Percentiles rank a stretch among this genome's conserved stretches.
These are phyloP conservation scores for Eucalyptus polyanthemos DNA, from an alignment of 345 rosid genomes.

Conservation along the genomic window DNA sequence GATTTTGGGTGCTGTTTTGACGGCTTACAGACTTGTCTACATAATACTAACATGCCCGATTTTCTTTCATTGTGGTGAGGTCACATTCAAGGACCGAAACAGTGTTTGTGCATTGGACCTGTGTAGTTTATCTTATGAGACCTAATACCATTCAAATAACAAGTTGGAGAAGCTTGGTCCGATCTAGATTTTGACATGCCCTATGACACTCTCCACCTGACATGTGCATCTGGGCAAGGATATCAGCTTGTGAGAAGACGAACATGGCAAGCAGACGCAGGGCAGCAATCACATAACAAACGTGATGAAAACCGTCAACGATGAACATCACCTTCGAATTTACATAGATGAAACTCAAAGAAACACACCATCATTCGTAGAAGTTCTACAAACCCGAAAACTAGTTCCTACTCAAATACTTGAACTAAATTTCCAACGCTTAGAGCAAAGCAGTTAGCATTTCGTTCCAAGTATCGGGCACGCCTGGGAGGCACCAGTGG, in stretches of 20 bases:
- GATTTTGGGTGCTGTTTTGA: neutral
- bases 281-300: neutral
- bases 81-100: neutral
- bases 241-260: neutral
- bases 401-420: neutral
- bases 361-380: neutral
- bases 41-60: neutral
- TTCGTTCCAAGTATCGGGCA: conserved; percentile 93
- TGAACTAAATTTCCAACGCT: neutral
- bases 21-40: neutral
- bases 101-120: neutral
- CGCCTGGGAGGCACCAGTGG: conserved; percentile 99
- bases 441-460: conserved; percentile 52
- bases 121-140: neutral
- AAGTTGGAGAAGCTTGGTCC: neutral
- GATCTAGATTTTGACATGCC: neutral
- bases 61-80: neutral
- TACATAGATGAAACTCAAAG: neutral
- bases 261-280: neutral
- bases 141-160: neutral
- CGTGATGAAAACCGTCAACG: neutral
- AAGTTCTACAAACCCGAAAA: neutral
- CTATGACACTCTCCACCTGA: neutral
- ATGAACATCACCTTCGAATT: neutral
- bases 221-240: neutral